Evolutionary conservation across 208 protist species (phyloP), one percentile per base, ranked within the genome.

Genomic region (Leishmania lainsoni): DNA sequence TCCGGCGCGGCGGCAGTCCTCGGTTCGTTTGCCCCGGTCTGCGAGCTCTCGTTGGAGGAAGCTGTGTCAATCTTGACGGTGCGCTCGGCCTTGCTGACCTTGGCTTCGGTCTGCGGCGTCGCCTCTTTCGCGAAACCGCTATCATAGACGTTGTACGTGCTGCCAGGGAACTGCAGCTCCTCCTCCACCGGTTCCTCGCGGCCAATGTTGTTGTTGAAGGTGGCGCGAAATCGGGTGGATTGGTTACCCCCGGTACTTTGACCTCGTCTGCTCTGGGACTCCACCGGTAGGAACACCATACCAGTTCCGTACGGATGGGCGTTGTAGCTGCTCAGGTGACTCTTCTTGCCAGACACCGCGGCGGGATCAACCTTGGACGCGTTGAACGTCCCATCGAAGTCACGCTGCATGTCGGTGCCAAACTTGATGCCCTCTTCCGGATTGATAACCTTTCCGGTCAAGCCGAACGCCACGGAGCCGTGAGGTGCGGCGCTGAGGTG

Each of bases 131-230:
- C 22, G 68, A 49, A 9, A 52, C 66, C 79, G n/a, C 12, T 74
- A 79, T 87, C 84, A 82, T 96, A 92, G 48, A 91, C 89, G 79
- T 96, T 96, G 85, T 96, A 90, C 9, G 92, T 96, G 80, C 92
- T 94, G 72, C 92, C 92, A 5, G 91, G 91, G 76, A 94, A 96
- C 83, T 94, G 92, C 81, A 91, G 77, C 17, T 86, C 90, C 45
- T 72, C 68, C 76, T 92, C 84, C 26, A 86, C 86, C 35, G 88
- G 35, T 78, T 92, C 84, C 49, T 86, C 79, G 48, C 76, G 39
- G 54, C 61, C 79, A 58, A 92, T 85, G 85, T 92, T 94, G 84
- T 93, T 93, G 83, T 91, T 93, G 86, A 91, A 91, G 75, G 66
- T 85, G 45, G 87, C 79, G 29, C 83, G 79, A 61, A 89, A 84